These are phyloP conservation scores for Suhomyces bribrorum DNA, from an alignment of 1,139 yeast species.

Conservation along the genomic window DNA sequence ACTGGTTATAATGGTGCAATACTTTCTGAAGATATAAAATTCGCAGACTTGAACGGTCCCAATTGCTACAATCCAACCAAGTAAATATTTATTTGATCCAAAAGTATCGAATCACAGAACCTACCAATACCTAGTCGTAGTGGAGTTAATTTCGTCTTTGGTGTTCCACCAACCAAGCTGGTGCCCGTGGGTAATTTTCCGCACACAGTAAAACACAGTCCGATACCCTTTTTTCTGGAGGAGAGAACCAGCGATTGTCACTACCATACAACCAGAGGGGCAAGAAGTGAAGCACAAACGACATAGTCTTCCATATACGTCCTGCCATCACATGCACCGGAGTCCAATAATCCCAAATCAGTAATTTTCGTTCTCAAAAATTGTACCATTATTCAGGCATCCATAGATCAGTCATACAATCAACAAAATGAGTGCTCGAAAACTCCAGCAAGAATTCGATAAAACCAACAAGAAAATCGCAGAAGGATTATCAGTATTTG, in stretches of 20 bases:
- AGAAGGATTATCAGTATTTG: slow-evolving; percentile 90
- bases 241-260: neutral
- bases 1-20: too few species aligned
- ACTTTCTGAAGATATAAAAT: too few species aligned
- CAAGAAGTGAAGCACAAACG: neutral
- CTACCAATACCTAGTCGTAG: neutral
- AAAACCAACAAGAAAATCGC: slow-evolving; percentile 91
- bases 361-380: neutral
- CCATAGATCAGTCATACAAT: neutral
- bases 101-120: too few species aligned
- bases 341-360: neutral
- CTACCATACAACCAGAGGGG: neutral
- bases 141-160: too few species aligned
- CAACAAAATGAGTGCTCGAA: slow-evolving; percentile 44
- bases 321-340: neutral
- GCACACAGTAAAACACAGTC: neutral
- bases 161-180: too few species aligned
- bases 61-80: too few species aligned
- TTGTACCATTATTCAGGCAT: neutral
- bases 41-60: too few species aligned
- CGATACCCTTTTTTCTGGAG: neutral
- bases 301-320: neutral
- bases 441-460: slow-evolving; percentile 79
- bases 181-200: neutral
- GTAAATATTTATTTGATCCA: too few species aligned